Base-by-base conservation (phyloP, 345 rosid species). In the Firmiana major region DNA sequence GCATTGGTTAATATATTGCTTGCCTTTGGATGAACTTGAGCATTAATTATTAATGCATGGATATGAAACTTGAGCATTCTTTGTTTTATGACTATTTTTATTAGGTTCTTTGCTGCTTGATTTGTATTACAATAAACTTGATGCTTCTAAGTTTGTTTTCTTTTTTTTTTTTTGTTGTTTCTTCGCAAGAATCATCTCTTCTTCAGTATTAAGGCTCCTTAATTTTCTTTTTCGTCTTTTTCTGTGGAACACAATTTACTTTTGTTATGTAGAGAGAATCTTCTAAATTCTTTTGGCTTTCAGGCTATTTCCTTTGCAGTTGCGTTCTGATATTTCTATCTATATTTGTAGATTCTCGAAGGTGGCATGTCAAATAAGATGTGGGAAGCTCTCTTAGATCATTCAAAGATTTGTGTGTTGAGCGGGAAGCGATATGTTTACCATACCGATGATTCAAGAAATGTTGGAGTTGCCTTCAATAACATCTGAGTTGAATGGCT, bases 241-340 rank as follows among this genome's bases (percentile, higher is more conserved):
- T 60, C 53, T 26, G 65, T 4, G 15, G 26, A 51, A 65, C 63
- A 57, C 49, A 15, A 45, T 45, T 11, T 17, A 7, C 16, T 17
- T 74, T 21, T 59, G 26, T 62, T 11, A 46, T 24, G 15, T 28
- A 22, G 58, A 45, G 2, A 34, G 60, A 36, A 22, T 67, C 54
- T 59, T 55, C 73, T 81, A 36, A 70, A 4, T 19, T n/a, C 59
- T 58, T 36, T 22, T 28, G 22, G 42, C 48, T 83, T 74, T 79
- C 81, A 93, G 97, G 73, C 85, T 92, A 79, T 93, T 97, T 9
- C 99, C 98, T n/a, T n/a, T n/a, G n/a, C n/a, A n/a, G n/a, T n/a
- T n/a, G n/a, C n/a, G n/a, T n/a, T n/a, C n/a, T n/a, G n/a, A n/a
- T n/a, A n/a, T n/a, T n/a, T n/a, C n/a, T n/a, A n/a, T n/a, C n/a